Percentiles rank a stretch among this genome's conserved stretches.
Conservation (phyloP, 208 protist species). For the Leishmania guyanensis region DNA sequence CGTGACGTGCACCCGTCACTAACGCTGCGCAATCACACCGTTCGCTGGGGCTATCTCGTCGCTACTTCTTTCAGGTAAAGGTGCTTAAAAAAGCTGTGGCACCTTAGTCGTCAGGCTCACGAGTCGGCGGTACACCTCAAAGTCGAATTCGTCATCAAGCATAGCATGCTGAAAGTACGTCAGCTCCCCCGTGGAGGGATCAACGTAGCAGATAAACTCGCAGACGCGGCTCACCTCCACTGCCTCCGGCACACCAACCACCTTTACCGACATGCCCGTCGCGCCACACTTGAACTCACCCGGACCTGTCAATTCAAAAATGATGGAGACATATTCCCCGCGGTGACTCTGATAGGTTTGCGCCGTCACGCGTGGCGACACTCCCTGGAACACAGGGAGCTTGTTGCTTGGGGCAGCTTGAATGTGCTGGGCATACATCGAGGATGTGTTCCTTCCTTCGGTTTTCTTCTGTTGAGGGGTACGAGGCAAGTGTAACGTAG, state of each 20-base stretch:
- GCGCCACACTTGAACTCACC: slow-evolving; percentile 76
- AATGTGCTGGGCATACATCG: slow-evolving; percentile 32
- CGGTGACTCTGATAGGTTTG: slow-evolving; percentile 63
- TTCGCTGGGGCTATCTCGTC: background rate
- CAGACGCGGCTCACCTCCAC: slow-evolving; percentile 87
- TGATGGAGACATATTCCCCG: slow-evolving; percentile 88
- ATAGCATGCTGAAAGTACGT: slow-evolving; percentile 85
- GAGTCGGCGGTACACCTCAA: slow-evolving; percentile 83
- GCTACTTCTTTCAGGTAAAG: background rate
- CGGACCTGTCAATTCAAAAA: slow-evolving; percentile 74
- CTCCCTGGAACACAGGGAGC: slow-evolving; percentile 78
- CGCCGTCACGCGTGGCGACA: slow-evolving; percentile 84
- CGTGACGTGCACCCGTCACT: background rate
- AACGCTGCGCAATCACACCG: background rate
- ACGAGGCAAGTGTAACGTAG: background rate
- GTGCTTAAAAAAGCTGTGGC: slow-evolving; percentile 79
- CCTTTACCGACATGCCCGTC: slow-evolving; percentile 60
- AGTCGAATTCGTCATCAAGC: slow-evolving; percentile 92
- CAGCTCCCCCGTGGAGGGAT: slow-evolving; percentile 72
- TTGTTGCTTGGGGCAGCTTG: slow-evolving; percentile 30
- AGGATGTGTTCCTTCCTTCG: background rate
- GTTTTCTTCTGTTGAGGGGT: background rate
- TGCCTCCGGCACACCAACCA: slow-evolving; percentile 64
- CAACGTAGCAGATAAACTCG: slow-evolving; percentile 92
- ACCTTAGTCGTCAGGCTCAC: slow-evolving; percentile 79